These are phyloP conservation scores for Rhodotorula graminis DNA, from an alignment of 768 basidiomycete species.

Conservation along the genomic window DNA sequence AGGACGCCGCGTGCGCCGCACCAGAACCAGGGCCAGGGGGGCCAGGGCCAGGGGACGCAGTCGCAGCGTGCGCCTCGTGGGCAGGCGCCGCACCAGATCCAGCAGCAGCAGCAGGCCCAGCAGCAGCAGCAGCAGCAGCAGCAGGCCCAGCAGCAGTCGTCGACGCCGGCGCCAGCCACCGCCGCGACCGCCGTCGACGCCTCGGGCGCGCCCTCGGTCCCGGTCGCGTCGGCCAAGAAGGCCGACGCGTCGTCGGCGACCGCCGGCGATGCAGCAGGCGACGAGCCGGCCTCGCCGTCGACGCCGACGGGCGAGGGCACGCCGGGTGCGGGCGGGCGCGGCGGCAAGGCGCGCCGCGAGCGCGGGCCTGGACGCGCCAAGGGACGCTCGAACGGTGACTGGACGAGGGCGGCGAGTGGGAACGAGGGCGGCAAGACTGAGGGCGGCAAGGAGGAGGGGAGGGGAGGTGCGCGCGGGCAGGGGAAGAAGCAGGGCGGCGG, in stretches of 20 bases:
- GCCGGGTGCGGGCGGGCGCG: not conserved
- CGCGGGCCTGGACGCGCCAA: conserved; percentile 1
- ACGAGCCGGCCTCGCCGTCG: not conserved
- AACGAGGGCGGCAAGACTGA: not conserved
- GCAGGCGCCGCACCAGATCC: not conserved
- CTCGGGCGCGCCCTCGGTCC: not conserved
- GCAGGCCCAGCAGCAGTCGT: not conserved
- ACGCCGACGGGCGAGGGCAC: not conserved
- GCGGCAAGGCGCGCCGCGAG: not conserved
- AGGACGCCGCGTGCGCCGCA: not conserved
- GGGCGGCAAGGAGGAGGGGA: not conserved
- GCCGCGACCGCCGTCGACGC: not conserved
- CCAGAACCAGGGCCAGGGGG: not conserved
- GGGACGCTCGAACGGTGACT: conserved; percentile 22
- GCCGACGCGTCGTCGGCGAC: not conserved
- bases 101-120: not conserved
- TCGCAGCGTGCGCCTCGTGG: not conserved
- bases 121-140: not conserved
- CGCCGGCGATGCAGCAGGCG: not conserved
- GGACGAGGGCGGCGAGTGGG: not conserved
- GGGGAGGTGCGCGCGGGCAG: not conserved
- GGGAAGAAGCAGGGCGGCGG: not conserved
- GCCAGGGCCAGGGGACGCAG: not conserved
- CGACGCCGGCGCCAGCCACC: not conserved
- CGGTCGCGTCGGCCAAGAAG: not conserved